These are phyloP conservation scores for Phragmites australis DNA, from an alignment of 176 grass and related monocot species.

Conservation along the genomic window DNA sequence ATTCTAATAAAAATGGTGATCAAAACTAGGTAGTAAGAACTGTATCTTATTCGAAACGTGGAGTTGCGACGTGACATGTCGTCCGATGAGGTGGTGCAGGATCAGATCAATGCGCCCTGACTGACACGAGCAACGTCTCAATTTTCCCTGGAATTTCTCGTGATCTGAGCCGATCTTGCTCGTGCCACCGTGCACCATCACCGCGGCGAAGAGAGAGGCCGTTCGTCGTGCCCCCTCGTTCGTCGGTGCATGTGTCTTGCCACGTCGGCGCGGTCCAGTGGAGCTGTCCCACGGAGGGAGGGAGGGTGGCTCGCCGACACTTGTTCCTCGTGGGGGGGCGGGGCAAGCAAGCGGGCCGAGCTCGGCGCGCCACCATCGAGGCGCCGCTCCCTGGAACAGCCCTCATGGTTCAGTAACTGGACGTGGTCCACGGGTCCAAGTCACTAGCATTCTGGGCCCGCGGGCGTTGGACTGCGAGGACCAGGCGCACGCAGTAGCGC, in stretches of 20 bases:
- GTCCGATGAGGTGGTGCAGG: neutral
- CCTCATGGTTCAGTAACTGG: accelerated
- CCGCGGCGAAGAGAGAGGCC: too few relatives aligned
- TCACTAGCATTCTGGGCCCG: accelerated
- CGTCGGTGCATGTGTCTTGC: neutral
- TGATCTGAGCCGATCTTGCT: neutral
- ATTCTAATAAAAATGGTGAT: too few relatives aligned
- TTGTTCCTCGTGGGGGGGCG: neutral
- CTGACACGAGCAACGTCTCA: slow-evolving; percentile 25
- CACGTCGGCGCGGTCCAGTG: neutral
- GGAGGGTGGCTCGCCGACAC: too few relatives aligned
- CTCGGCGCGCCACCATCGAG: neutral
- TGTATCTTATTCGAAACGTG: too few relatives aligned
- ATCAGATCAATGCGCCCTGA: neutral
- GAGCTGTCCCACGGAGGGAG: neutral
- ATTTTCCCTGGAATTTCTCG: neutral
- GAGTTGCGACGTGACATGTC: too few relatives aligned
- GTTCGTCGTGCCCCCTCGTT: neutral
- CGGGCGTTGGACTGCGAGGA: neutral
- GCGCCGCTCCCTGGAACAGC: neutral
- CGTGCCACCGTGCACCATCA: too few relatives aligned
- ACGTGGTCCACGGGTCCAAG: neutral
- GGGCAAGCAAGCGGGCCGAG: neutral
- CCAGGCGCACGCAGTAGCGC: neutral
- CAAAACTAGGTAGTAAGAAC: too few relatives aligned